Conservation (phyloP, 208 protist genomes). For the Leishmania arabica region DNA sequence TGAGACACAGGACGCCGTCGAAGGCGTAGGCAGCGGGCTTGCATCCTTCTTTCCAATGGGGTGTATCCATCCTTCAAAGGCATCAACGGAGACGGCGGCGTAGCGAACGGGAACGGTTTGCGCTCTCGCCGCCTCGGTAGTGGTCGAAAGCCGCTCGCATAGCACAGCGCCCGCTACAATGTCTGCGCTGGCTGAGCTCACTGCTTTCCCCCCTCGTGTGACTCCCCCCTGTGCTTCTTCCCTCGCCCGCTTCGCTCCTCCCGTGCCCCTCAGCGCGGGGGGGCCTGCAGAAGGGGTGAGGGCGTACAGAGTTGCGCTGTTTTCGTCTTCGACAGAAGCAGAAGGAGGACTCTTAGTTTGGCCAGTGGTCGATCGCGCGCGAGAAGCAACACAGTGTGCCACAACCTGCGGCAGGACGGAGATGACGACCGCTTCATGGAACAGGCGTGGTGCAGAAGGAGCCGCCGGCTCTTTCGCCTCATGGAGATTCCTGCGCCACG, state of each 20-base stretch:
- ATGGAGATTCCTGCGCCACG: not conserved
- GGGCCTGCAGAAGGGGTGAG: not conserved
- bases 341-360: not conserved
- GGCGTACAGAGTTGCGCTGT: not conserved
- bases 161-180: not conserved
- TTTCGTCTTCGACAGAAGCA: not conserved
- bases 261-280: not conserved
- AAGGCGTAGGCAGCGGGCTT: too few species aligned
- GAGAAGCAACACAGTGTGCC: slow-evolving; percentile 5
- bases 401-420: slow-evolving; percentile 30
- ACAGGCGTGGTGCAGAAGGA: not conserved
- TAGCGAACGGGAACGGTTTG: not conserved
- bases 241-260: not conserved
- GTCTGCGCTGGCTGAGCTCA: not conserved
- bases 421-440: slow-evolving; percentile 11
- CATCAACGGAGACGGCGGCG: not conserved
- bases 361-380: not conserved
- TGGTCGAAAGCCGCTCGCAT: slow-evolving; percentile 1
- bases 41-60: not conserved
- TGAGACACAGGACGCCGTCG: not conserved
- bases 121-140: not conserved
- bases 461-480: not conserved
- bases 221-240: not conserved
- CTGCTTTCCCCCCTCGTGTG: not conserved
- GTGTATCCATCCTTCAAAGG: not conserved